Conservation (phyloP, 352 stramenopile species). For the Aphanomyces invadans region DNA sequence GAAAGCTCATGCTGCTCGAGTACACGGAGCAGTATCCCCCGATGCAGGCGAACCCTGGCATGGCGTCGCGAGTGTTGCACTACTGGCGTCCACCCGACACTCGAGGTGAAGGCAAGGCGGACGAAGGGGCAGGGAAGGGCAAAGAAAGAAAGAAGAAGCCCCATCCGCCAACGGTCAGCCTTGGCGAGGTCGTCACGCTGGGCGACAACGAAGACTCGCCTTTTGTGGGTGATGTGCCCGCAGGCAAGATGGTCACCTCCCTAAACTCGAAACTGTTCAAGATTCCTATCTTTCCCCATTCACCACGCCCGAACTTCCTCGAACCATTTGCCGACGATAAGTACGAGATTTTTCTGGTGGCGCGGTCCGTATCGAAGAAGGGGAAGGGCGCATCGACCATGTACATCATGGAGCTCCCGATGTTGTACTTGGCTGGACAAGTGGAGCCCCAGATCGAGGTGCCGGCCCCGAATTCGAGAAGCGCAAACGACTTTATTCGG, state of each 20-base stretch:
- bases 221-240: constrained; percentile 72
- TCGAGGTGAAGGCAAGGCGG: constrained; percentile 11
- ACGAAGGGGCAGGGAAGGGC: constrained; percentile 49
- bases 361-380: constrained; percentile 60
- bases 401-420: constrained; percentile 70
- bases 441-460: constrained; percentile 80
- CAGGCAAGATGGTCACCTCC: constrained; percentile 64
- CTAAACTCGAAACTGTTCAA: constrained; percentile 81
- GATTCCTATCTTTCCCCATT: constrained; percentile 70
- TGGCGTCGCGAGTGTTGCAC: constrained; percentile 76
- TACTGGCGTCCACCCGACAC: constrained; percentile 72
- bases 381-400: constrained; percentile 69
- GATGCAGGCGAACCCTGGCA: constrained; percentile 73
- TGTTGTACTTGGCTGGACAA: constrained; percentile 67
- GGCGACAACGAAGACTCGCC: constrained; percentile 71
- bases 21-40: constrained; percentile 78
- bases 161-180: constrained; percentile 67
- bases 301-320: constrained; percentile 33
- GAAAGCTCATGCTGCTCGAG: constrained; percentile 74
- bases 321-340: constrained; percentile 37
- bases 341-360: constrained; percentile 63
- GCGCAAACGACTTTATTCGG: constrained; percentile 78
- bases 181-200: constrained; percentile 77
- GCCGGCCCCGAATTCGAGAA: constrained; percentile 64
- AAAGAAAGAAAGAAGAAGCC: constrained; percentile 59